These are phyloP conservation scores for Nemania sp. DNA, from an alignment of 2,329 filamentous ascomycete species.

Conservation along the genomic window DNA sequence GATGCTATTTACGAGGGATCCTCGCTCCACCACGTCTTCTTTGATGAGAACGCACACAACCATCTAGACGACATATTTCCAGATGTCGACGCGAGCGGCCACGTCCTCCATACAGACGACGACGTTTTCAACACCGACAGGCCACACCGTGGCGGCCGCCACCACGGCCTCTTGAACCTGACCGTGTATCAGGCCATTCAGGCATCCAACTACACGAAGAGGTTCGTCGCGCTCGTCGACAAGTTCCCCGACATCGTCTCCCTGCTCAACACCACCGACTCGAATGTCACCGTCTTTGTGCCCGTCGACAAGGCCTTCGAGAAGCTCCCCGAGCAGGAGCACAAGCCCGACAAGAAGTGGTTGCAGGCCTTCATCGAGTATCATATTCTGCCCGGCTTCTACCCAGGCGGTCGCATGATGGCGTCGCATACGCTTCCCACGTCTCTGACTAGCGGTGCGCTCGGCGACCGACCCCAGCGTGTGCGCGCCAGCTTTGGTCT, in stretches of 20 bases:
- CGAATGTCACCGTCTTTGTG: constrained; percentile 80
- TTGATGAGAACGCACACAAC: constrained; percentile 11
- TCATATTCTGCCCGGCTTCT: constrained; percentile 71
- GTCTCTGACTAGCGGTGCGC: constrained; percentile 56
- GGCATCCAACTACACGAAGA: constrained; percentile 74
- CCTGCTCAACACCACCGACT: constrained; percentile 71
- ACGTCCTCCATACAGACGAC: constrained; percentile 24
- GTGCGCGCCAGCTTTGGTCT: constrained; percentile 67
- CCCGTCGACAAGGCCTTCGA: constrained; percentile 78
- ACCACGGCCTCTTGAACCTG: constrained; percentile 49
- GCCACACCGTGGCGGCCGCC: constrained; percentile 21
- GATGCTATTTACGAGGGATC: background rate
- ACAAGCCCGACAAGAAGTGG: constrained; percentile 70
- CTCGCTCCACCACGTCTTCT: constrained; percentile 17
- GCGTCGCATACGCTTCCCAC: constrained; percentile 75
- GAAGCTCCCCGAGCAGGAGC: constrained; percentile 51
- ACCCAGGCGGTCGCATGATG: constrained; percentile 68
- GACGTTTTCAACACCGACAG: constrained; percentile 20
- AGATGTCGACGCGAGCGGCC: too few species aligned
- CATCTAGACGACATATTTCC: constrained; percentile 26
- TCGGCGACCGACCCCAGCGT: constrained; percentile 71
- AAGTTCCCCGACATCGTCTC: constrained; percentile 72
- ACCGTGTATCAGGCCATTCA: constrained; percentile 82
- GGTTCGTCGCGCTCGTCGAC: constrained; percentile 74
- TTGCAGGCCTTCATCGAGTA: constrained; percentile 73